Conservation (phyloP, 1,139 yeast species). For the Geotrichum europaeum region DNA sequence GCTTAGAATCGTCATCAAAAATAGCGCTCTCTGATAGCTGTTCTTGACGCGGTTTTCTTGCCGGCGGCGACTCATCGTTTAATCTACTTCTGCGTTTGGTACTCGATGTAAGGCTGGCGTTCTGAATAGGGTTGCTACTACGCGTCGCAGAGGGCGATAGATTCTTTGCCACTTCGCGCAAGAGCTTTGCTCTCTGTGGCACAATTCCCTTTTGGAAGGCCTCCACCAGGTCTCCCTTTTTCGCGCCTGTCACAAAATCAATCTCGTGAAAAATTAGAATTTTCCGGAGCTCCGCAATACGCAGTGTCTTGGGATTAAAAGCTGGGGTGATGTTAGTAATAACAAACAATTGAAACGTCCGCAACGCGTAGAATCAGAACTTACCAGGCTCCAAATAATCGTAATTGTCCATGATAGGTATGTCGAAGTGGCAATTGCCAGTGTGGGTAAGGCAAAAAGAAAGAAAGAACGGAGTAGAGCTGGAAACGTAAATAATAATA, state of each 20-base stretch:
- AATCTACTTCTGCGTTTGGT: neutral
- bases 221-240: slow-evolving; percentile 53
- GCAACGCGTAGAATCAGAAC: neutral
- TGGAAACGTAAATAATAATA: neutral
- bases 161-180: neutral
- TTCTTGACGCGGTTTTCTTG: neutral
- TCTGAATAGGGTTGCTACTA: neutral
- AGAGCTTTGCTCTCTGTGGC: slow-evolving; percentile 26
- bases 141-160: slow-evolving; percentile 8
- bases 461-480: neutral
- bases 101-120: neutral
- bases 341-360: neutral
- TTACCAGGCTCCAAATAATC: slow-evolving; percentile 10
- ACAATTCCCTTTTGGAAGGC: slow-evolving; percentile 47
- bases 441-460: neutral
- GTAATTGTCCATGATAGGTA: slow-evolving; percentile 10
- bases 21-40: neutral
- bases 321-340: slow-evolving; percentile 32
- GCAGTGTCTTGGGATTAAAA: slow-evolving; percentile 57
- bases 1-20: neutral
- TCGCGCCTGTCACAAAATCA: slow-evolving; percentile 52
- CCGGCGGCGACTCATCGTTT: neutral
- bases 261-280: slow-evolving; percentile 55
- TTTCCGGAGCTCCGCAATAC: slow-evolving; percentile 58
- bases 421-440: neutral